phyloP scores from a whole-genome alignment of 805 yeast genomes.

The Candida parachauliodes region DNA sequence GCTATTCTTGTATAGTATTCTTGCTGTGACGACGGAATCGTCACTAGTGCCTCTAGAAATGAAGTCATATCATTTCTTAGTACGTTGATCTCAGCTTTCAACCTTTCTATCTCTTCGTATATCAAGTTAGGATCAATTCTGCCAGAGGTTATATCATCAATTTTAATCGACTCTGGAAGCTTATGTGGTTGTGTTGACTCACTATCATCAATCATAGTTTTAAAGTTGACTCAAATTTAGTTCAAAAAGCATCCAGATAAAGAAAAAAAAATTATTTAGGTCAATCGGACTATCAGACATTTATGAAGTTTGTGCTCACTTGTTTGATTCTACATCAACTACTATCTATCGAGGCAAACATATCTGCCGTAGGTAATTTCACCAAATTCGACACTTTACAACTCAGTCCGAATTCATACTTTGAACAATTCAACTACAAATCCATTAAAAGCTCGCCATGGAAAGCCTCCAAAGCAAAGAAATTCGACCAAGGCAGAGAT shows the following conservation, averaged over 20 bases:
- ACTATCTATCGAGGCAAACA: background rate
- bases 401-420: conserved; percentile 46
- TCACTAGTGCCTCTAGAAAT: conserved; percentile 35
- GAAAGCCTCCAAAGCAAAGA: conserved; percentile 54
- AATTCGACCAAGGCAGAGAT: conserved; percentile 39
- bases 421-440: conserved; percentile 55
- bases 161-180: conserved; percentile 34
- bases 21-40: conserved; percentile 30
- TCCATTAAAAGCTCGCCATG: conserved; percentile 27
- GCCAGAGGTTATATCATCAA: conserved; percentile 44
- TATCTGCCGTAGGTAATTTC: background rate
- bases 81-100: conserved; percentile 39
- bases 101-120: conserved; percentile 41
- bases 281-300: background rate
- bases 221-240: no score
- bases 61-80: conserved; percentile 39
- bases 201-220: no score
- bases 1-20: conserved; percentile 37
- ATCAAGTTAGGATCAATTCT: conserved; percentile 37
- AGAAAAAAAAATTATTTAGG: background rate
- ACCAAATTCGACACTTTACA: conserved; percentile 24
- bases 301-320: background rate
- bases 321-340: background rate
- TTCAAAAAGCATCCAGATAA: background rate
- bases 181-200: conserved; percentile 7